Evolutionary conservation across 2,329 filamentous ascomycete genomes (phyloP).

Genomic region (Neocatenulostroma microsporum): DNA sequence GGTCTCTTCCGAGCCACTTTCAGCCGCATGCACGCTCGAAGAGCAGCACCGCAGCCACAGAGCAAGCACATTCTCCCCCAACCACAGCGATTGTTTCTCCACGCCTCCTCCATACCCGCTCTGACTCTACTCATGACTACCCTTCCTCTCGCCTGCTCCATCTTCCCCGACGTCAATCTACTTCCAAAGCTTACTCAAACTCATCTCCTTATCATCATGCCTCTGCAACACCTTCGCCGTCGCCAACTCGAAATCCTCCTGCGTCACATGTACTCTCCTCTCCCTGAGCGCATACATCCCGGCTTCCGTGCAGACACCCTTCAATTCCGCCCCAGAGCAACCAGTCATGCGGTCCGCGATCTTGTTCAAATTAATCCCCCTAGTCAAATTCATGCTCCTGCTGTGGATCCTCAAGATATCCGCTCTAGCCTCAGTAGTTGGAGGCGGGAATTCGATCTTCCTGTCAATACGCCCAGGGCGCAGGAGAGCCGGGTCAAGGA

Average conservation of each 20-base stretch:
- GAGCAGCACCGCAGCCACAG: too few species aligned
- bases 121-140: too few species aligned
- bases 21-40: too few species aligned
- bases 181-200: slow-evolving; percentile 80
- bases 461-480: slow-evolving; percentile 96
- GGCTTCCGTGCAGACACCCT: slow-evolving; percentile 97
- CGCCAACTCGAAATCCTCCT: slow-evolving; percentile 97
- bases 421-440: slow-evolving; percentile 89
- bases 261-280: slow-evolving; percentile 92
- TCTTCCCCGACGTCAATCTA: too few species aligned
- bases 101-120: too few species aligned
- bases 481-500: slow-evolving; percentile 87
- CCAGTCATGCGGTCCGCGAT: slow-evolving; percentile 99
- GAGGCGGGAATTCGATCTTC: slow-evolving; percentile 98
- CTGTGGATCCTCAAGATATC: slow-evolving; percentile 98
- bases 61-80: too few species aligned
- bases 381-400: slow-evolving; percentile 95
- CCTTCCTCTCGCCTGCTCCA: too few species aligned
- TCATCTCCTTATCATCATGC: slow-evolving; percentile 97
- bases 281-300: slow-evolving; percentile 97
- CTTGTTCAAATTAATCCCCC: slow-evolving; percentile 95
- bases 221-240: slow-evolving; percentile 99
- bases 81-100: too few species aligned
- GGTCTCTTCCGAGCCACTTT: too few species aligned
- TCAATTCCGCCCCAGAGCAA: slow-evolving; percentile 92